These are phyloP conservation scores for Diaporthe vaccinii DNA, from an alignment of 2,329 filamentous ascomycete genomes.

Conservation along the genomic window DNA sequence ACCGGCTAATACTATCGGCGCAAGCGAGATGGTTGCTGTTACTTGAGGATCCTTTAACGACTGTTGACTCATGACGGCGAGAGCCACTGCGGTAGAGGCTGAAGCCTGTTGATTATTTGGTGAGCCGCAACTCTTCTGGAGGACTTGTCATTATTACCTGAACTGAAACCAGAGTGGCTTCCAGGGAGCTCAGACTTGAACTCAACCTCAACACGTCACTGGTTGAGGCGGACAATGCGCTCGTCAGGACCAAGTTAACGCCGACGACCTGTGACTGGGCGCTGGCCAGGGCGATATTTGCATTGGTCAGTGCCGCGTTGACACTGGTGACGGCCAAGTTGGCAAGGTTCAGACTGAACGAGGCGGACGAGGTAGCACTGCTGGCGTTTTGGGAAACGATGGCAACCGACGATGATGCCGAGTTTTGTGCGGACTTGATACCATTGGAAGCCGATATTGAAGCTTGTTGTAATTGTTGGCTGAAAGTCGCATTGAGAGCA, in stretches of 20 bases:
- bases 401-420: slow-evolving; percentile 12
- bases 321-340: slow-evolving; percentile 22
- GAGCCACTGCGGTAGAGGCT: slow-evolving; percentile 5
- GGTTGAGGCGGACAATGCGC: slow-evolving; percentile 14
- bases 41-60: neutral
- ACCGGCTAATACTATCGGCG: slow-evolving; percentile 1
- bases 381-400: slow-evolving; percentile 20
- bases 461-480: slow-evolving; percentile 9
- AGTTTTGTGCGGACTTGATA: slow-evolving; percentile 18
- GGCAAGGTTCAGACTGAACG: slow-evolving; percentile 17
- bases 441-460: slow-evolving; percentile 19
- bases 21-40: neutral
- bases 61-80: slow-evolving; percentile 13
- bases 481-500: slow-evolving; percentile 2
- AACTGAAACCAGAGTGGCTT: slow-evolving; percentile 17
- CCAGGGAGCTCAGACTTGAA: slow-evolving; percentile 21
- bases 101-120: neutral
- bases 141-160: neutral
- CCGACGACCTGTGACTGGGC: slow-evolving; percentile 1
- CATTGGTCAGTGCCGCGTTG: slow-evolving; percentile 6
- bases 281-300: slow-evolving; percentile 11
- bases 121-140: neutral
- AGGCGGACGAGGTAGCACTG: slow-evolving; percentile 13
- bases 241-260: slow-evolving; percentile 4
- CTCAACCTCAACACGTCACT: slow-evolving; percentile 18